Base-by-base conservation (phyloP, 139 green algal genomes). In the Chara braunii region DNA sequence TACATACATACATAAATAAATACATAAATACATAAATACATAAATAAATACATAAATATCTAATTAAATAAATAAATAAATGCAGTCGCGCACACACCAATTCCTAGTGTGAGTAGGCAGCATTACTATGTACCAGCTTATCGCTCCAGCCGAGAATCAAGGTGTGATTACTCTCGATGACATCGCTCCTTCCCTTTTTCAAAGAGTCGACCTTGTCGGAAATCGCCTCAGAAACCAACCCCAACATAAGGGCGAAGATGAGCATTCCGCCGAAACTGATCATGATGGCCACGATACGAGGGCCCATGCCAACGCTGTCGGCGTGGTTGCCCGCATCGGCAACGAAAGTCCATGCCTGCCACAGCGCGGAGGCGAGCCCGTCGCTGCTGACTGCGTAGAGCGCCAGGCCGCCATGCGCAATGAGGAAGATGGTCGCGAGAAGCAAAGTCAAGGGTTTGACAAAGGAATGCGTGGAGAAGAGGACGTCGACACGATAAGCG, bases 61-160 rank as follows among this genome's bases (percentile, higher is more conserved):
- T n/a, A n/a, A n/a, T n/a, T n/a, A n/a, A n/a, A n/a, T n/a, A n/a
- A n/a, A n/a, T n/a, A n/a, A n/a, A n/a, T n/a, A n/a, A n/a, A n/a
- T n/a, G n/a, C n/a, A n/a, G n/a, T n/a, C n/a, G n/a, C n/a, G n/a
- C n/a, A n/a, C n/a, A n/a, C n/a, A n/a, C n/a, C n/a, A n/a, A n/a
- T n/a, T n/a, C n/a, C n/a, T n/a, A n/a, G n/a, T n/a, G n/a, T n/a
- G n/a, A n/a, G n/a, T n/a, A n/a, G n/a, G n/a, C n/a, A 48, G 40
- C 18, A 18, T 26, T 18, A 48, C 50, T 59, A 1, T 53, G n/a
- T n/a, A 80, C 52, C 44, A 81, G 40, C 64, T 86, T 83, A 45
- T 84, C 72, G 51, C 52, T 84, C 79, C 78, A 85, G 12, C 79
- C 78, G 14, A 86, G 66, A 37, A 86, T 81, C 18, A 86, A 66